Evolutionary conservation across 257 asterid genomes (phyloP).

Genomic region (Primulina eburnea): DNA sequence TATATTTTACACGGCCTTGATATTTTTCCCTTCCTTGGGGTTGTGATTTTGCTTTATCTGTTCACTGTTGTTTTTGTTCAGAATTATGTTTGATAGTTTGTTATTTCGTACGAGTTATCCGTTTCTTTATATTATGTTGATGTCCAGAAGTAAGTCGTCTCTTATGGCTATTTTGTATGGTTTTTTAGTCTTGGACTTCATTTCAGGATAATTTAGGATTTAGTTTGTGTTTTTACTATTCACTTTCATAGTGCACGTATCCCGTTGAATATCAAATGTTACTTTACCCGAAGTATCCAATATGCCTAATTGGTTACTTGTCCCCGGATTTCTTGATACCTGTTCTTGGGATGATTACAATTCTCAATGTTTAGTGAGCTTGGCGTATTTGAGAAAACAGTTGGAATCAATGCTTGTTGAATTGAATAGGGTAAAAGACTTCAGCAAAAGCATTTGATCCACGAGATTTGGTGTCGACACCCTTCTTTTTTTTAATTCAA

Average conservation of each 20-base stretch:
- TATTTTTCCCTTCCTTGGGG: conserved; percentile 13
- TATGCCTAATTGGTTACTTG: neutral
- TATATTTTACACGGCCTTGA: conserved; percentile 1
- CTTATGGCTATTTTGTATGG: conserved; percentile 19
- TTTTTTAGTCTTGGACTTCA: neutral
- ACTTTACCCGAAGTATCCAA: neutral
- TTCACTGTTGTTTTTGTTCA: neutral
- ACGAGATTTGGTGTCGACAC: neutral
- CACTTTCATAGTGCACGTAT: neutral
- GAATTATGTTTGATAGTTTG: neutral
- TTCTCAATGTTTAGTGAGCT: no score
- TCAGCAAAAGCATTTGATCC: neutral
- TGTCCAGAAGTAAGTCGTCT: neutral
- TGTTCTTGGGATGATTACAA: neutral
- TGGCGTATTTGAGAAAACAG: neutral
- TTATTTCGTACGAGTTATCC: neutral
- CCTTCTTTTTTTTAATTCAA: neutral
- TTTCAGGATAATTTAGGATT: neutral
- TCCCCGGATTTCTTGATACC: neutral
- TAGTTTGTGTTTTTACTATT: neutral
- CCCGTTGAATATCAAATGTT: neutral
- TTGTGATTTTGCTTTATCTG: conserved; percentile 31
- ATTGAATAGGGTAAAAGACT: neutral
- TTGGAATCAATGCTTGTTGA: neutral
- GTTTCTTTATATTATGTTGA: neutral